Conservation (phyloP, 495 filamentous ascomycete species). For the Podospora pseudoanserina region DNA sequence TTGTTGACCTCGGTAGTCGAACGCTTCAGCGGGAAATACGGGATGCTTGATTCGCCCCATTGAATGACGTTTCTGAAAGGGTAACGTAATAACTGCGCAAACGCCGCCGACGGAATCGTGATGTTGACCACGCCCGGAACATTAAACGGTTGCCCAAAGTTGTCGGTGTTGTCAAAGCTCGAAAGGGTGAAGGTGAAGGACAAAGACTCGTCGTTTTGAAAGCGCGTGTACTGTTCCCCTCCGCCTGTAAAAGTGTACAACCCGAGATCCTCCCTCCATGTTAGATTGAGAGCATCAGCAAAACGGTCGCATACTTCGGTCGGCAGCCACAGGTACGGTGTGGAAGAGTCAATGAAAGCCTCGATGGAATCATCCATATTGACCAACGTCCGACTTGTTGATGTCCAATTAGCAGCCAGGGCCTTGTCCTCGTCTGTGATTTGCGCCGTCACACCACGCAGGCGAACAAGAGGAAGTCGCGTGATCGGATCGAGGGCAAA, state of each 20-base stretch:
- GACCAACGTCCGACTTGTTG: conserved; percentile 37
- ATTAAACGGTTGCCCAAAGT: conserved; percentile 41
- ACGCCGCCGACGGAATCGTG: conserved; percentile 59
- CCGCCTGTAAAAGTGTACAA: conserved; percentile 40
- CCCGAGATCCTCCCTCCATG: conserved; percentile 49
- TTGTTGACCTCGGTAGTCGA: conserved; percentile 40
- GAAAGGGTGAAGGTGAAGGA: conserved; percentile 60
- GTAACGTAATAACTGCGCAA: conserved; percentile 56
- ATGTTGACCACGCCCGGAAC: conserved; percentile 55
- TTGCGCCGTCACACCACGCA: conserved; percentile 54
- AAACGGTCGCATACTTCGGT: conserved; percentile 58
- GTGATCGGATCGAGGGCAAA: conserved; percentile 50
- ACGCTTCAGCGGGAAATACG: conserved; percentile 61
- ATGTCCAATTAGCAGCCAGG: conserved; percentile 39
- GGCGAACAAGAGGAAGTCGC: conserved; percentile 48
- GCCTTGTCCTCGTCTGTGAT: conserved; percentile 39
- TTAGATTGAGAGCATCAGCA: conserved; percentile 56
- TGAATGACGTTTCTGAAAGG: conserved; percentile 51
- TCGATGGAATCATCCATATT: conserved; percentile 44
- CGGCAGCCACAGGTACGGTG: conserved; percentile 67
- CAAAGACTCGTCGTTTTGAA: conserved; percentile 38
- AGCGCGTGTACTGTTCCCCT: conserved; percentile 33
- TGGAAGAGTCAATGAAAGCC: conserved; percentile 62
- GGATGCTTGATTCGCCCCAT: conserved; percentile 41
- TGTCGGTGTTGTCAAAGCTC: conserved; percentile 43